Evolutionary conservation across 2,329 filamentous ascomycete species (phyloP).

Genomic region (Phyllosticta capitalensis): DNA sequence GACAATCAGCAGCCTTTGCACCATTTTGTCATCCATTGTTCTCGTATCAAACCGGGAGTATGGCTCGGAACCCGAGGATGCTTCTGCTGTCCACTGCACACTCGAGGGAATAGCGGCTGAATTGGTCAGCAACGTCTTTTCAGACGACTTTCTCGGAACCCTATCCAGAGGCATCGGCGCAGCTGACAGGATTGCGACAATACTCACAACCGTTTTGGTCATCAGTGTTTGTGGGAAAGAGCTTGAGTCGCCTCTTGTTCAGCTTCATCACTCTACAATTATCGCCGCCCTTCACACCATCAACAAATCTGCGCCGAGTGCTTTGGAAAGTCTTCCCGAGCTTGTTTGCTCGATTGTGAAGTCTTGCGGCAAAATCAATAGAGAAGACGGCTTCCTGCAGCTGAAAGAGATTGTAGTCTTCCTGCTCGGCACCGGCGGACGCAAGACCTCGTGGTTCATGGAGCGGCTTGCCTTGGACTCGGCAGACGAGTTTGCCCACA

Average conservation of each 20-base stretch:
- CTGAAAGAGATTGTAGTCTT: constrained; percentile 23
- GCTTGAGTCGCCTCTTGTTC: neutral
- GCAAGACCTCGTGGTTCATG: constrained; percentile 21
- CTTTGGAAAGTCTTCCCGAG: neutral
- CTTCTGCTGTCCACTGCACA: neutral
- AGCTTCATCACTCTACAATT: neutral
- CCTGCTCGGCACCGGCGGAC: neutral
- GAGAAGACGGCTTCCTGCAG: constrained; percentile 21
- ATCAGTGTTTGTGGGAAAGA: neutral
- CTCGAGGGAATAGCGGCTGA: neutral
- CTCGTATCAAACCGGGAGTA: constrained; percentile 15
- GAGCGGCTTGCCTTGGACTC: constrained; percentile 29
- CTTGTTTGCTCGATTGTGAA: constrained; percentile 1
- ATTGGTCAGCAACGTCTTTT: neutral
- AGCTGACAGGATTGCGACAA: neutral
- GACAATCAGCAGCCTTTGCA: constrained; percentile 1
- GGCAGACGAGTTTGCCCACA: constrained; percentile 27
- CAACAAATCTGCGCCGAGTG: neutral
- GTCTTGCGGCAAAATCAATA: neutral
- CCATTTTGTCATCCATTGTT: constrained; percentile 11
- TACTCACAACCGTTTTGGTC: constrained; percentile 1
- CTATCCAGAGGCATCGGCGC: neutral
- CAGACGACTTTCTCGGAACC: neutral
- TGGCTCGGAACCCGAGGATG: neutral
- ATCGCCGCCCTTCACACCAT: neutral